A percentile compares a stretch with the other conserved stretches of the same genome.
Conservation (phyloP, 352 stramenopile genomes). For the Pythium myriotylum region DNA sequence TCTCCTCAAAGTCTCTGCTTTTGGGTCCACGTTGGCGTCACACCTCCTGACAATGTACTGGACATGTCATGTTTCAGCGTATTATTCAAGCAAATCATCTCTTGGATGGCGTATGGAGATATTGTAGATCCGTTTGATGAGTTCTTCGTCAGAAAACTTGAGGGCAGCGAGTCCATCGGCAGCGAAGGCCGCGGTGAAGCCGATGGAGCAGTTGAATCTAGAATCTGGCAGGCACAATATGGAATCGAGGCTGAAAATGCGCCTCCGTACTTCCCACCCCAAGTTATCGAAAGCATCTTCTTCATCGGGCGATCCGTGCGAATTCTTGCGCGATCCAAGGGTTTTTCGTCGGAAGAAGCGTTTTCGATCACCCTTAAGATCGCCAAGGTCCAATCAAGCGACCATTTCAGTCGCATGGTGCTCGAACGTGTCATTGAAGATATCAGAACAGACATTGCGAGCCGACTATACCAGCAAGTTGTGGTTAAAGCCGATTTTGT, state of each 20-base stretch:
- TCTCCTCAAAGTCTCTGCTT: not conserved
- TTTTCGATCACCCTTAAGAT: constrained; percentile 50
- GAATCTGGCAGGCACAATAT: constrained; percentile 57
- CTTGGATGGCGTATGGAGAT: constrained; percentile 78
- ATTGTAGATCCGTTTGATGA: constrained; percentile 70
- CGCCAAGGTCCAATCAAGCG: constrained; percentile 31
- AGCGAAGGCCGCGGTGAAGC: constrained; percentile 6
- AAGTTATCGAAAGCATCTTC: constrained; percentile 66
- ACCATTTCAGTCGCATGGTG: constrained; percentile 50
- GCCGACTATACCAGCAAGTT: constrained; percentile 60
- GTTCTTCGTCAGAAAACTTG: constrained; percentile 67
- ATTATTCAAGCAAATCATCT: constrained; percentile 80
- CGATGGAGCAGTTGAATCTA: constrained; percentile 4
- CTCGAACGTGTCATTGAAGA: constrained; percentile 64
- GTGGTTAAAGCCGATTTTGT: constrained; percentile 72
- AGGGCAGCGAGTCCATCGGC: constrained; percentile 2
- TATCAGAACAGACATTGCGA: constrained; percentile 55
- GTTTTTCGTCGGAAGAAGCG: constrained; percentile 51
- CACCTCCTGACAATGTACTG: not conserved
- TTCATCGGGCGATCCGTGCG: constrained; percentile 68
- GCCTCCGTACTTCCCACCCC: constrained; percentile 59
- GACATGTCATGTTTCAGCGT: constrained; percentile 35
- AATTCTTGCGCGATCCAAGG: constrained; percentile 50
- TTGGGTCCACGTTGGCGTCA: not conserved
- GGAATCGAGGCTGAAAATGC: constrained; percentile 56